Conservation (phyloP, 2,329 filamentous ascomycete species). For the Teratosphaeria zuluensis region DNA sequence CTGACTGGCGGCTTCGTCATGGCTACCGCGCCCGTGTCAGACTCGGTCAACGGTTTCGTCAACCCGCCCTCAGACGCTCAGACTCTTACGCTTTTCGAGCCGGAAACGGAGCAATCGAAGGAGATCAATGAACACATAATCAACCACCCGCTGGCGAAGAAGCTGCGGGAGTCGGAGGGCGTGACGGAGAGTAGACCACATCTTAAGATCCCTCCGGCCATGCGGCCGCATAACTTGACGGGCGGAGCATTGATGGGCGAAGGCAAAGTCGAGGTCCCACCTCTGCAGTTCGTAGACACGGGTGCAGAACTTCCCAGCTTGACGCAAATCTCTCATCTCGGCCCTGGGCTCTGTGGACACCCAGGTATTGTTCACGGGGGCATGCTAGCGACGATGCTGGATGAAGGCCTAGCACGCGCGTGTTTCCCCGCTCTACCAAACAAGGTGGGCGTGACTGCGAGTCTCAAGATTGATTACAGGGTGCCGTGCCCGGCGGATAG, state of each 20-base stretch:
- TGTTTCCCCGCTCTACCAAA: slow-evolving; percentile 83
- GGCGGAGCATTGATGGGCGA: slow-evolving; percentile 68
- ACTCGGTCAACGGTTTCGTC: slow-evolving; percentile 40
- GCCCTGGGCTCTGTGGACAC: slow-evolving; percentile 74
- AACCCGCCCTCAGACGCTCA: slow-evolving; percentile 60
- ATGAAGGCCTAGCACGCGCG: slow-evolving; percentile 80
- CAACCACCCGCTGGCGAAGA: slow-evolving; percentile 61
- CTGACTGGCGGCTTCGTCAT: slow-evolving; percentile 49
- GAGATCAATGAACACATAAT: slow-evolving; percentile 66
- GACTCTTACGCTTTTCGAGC: slow-evolving; percentile 56
- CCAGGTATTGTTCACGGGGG: slow-evolving; percentile 87
- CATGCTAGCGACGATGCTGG: slow-evolving; percentile 80
- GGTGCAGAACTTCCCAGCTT: slow-evolving; percentile 44
- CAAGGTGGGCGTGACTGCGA: slow-evolving; percentile 78
- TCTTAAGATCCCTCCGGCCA: slow-evolving; percentile 65
- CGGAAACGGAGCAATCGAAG: slow-evolving; percentile 39
- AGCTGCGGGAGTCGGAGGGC: slow-evolving; percentile 55
- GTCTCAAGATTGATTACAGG: slow-evolving; percentile 71
- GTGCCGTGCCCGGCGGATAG: slow-evolving; percentile 65
- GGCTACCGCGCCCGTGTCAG: slow-evolving; percentile 44
- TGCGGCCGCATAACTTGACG: slow-evolving; percentile 69
- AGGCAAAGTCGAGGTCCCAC: slow-evolving; percentile 69
- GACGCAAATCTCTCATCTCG: slow-evolving; percentile 67
- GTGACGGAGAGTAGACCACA: slow-evolving; percentile 75
- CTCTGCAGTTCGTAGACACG: slow-evolving; percentile 61